A percentile compares a stretch with the other conserved stretches of the same genome.
These are phyloP conservation scores for Tolypocladium guangdongense DNA, from an alignment of 2,329 filamentous ascomycete genomes.

Conservation along the genomic window DNA sequence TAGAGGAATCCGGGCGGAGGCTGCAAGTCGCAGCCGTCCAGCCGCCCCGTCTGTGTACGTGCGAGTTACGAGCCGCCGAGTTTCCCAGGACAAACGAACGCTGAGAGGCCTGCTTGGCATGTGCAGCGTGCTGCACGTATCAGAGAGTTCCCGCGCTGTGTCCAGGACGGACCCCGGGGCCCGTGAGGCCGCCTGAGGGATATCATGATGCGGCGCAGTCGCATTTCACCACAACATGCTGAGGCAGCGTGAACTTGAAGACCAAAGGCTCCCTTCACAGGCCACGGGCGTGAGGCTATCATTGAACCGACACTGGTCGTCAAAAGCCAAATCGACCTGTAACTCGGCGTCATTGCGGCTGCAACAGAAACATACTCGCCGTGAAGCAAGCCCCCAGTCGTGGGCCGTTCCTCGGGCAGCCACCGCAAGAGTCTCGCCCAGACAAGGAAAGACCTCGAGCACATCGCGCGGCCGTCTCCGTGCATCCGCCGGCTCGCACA, in stretches of 20 bases:
- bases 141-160: not conserved
- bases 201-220: not conserved
- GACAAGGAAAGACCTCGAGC: not conserved
- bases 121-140: not conserved
- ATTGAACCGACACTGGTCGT: not conserved
- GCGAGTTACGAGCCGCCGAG: not conserved
- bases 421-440: not conserved
- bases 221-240: not conserved
- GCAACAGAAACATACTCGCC: not conserved
- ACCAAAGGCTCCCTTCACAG: not conserved
- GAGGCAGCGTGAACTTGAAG: not conserved
- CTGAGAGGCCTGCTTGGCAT: not conserved
- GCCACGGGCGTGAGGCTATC: not conserved
- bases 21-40: not conserved
- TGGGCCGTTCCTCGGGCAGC: not conserved
- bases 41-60: not conserved
- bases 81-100: not conserved
- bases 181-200: not conserved
- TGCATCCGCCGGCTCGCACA: not conserved
- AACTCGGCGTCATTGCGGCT: not conserved
- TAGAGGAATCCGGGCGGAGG: not conserved
- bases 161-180: not conserved
- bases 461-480: not conserved
- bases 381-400: not conserved
- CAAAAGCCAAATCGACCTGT: not conserved